Evolutionary conservation across 495 filamentous ascomycete genomes (phyloP).

Genomic region (Neurospora hispaniola): DNA sequence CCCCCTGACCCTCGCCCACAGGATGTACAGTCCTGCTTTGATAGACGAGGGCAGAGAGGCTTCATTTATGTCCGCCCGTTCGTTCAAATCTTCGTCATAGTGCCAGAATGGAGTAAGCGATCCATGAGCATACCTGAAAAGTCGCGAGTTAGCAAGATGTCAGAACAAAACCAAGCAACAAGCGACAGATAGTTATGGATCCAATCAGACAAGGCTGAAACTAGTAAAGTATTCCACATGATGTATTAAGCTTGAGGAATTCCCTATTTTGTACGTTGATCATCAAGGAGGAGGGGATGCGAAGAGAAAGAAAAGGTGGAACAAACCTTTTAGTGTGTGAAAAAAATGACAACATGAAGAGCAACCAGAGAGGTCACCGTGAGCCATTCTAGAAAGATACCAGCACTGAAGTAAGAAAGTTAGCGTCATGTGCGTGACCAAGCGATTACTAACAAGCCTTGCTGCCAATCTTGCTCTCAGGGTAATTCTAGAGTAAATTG

Average conservation of each 20-base stretch:
- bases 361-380: not conserved
- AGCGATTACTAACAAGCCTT: not conserved
- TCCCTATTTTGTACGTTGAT: constrained; percentile 63
- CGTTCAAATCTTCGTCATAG: constrained; percentile 86
- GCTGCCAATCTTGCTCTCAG: constrained; percentile 41
- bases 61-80: constrained; percentile 96
- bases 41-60: constrained; percentile 48
- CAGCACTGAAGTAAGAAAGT: constrained; percentile 16
- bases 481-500: constrained; percentile 54
- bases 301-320: constrained; percentile 14
- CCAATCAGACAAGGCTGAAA: constrained; percentile 98
- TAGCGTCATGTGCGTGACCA: constrained; percentile 9
- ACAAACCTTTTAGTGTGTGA: constrained; percentile 46
- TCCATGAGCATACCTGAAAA: constrained; percentile 47
- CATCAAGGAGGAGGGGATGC: constrained; percentile 52
- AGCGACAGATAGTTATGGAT: constrained; percentile 10
- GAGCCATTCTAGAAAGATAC: not conserved
- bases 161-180: constrained; percentile 18
- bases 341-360: not conserved
- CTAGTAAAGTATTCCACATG: constrained; percentile 66
- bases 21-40: constrained; percentile 79
- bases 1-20: constrained; percentile 54
- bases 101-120: constrained; percentile 29
- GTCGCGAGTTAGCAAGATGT: constrained; percentile 27
- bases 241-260: constrained; percentile 94